Base-by-base conservation (phyloP, 2,329 filamentous ascomycete genomes). In the Pleoardoris graminearum region DNA sequence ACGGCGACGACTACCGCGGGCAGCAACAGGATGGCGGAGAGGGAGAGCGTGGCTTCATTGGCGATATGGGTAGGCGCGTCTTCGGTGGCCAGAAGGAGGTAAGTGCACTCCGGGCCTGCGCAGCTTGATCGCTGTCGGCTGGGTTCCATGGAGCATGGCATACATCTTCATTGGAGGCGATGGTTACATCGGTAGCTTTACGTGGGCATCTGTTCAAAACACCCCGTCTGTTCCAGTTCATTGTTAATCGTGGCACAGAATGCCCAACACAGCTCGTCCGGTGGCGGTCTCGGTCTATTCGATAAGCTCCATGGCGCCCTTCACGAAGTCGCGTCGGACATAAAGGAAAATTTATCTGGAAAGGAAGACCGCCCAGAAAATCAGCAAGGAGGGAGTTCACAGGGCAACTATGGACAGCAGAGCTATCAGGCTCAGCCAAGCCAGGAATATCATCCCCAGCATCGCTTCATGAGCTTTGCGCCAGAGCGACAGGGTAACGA, bases 401-500 rank as follows among this genome's bases (percentile, higher is more conserved):
- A 70, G 65, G 36, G 65, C 16, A 46, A 33, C 14, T 57, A 50
- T 17, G 39, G 55, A 36, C 63, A 67, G 16, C 57, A 62, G 29
- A 57, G 58, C 32, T 51, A 51, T 27, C 57, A 56, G 33, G 27
- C 60, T 16, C 63, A 63, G 50, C 64, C 62, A 4, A 64, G 62
- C 14, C 72, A 78, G 54, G 68, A 73, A 47, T 73, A 73, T 50
- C 75, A 80, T 49, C 54, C 59, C 30, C 66, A 80, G 53, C 76
- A 84, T 59, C 77, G 82, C 48, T 85, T 80, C 64, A 73, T 78
- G 43, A 83, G 80, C 53, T 96, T 96, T 76, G 88, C 89, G 1
- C 85, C 89, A 1, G 82, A 86, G 65, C 82, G 88, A 17, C 82
- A 83, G 27, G 87, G 88, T 51, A 87, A 91, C 66, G 78, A 85